Conservation (phyloP, 2,329 filamentous ascomycete genomes). For the Chaetomiaceae sp. region DNA sequence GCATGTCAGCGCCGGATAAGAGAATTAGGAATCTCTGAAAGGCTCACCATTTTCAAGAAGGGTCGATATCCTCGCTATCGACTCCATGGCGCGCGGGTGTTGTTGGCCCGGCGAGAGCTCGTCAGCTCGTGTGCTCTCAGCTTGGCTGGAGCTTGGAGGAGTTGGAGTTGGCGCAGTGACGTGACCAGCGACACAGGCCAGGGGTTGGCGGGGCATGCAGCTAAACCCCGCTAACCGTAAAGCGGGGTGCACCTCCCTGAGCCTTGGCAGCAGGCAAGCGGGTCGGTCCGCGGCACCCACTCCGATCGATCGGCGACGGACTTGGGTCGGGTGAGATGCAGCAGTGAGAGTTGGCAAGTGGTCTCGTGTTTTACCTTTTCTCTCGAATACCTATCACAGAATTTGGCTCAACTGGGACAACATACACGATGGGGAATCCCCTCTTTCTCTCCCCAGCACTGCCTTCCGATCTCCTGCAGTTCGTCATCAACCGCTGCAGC, state of each 20-base stretch:
- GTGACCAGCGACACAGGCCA: conserved; percentile 13
- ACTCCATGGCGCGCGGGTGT: conserved; percentile 65
- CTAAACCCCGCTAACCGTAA: conserved; percentile 19
- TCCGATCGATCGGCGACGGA: conserved; percentile 5
- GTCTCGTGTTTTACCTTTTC: too few species aligned
- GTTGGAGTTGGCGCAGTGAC: conserved; percentile 19
- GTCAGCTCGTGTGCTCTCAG: too few species aligned
- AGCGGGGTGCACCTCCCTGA: conserved; percentile 14
- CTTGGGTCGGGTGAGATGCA: background rate
- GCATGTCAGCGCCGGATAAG: background rate
- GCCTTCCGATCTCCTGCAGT: conserved; percentile 59
- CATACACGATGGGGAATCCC: conserved; percentile 24
- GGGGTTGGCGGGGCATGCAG: conserved; percentile 23
- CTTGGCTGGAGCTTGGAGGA: background rate
- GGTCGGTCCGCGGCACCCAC: conserved; percentile 9
- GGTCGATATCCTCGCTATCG: conserved; percentile 87
- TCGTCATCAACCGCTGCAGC: conserved; percentile 54
- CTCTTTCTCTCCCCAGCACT: conserved; percentile 49
- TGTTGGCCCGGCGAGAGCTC: conserved; percentile 11
- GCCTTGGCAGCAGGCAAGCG: background rate
- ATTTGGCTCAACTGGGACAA: background rate
- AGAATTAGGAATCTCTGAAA: background rate
- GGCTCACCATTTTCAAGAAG: conserved; percentile 86
- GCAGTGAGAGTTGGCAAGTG: background rate
- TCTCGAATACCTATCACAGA: background rate